phyloP scores from a whole-genome alignment of 2,329 filamentous ascomycete species.

The Diaporthe humulicola region DNA sequence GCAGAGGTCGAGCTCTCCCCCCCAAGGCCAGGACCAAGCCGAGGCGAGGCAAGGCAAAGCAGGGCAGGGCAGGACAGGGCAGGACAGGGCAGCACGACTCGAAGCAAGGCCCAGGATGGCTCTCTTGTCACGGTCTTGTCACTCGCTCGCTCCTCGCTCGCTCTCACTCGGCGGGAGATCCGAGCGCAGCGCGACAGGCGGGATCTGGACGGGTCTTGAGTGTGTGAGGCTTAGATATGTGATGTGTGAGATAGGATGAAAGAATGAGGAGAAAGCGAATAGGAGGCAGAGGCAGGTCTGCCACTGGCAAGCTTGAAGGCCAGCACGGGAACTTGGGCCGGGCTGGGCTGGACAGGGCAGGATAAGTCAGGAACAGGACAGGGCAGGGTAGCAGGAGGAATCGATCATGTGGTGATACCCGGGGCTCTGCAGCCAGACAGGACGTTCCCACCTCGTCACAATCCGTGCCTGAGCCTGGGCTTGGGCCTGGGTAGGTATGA shows the following conservation, averaged over 20 bases:
- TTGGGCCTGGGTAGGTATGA: not conserved
- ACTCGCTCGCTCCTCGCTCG: conserved; percentile 5
- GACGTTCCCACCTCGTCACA: conserved; percentile 1
- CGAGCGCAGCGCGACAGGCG: conserved; percentile 15
- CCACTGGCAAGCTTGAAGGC: conserved; percentile 12
- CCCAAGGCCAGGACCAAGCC: not conserved
- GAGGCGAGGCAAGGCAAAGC: not conserved
- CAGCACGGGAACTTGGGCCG: conserved; percentile 3
- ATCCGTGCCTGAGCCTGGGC: conserved; percentile 6
- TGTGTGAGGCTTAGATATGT: conserved; percentile 38
- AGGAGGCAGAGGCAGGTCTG: conserved; percentile 17
- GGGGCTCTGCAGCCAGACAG: not conserved
- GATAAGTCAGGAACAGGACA: not conserved
- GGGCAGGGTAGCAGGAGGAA: conserved; percentile 24
- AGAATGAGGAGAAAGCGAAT: conserved; percentile 23
- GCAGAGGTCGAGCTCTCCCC: not conserved
- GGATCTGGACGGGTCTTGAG: conserved; percentile 28
- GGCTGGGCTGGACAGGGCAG: not conserved
- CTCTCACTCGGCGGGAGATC: conserved; percentile 13
- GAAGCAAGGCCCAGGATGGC: conserved; percentile 14
- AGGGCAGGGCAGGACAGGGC: not conserved
- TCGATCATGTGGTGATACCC: conserved; percentile 10
- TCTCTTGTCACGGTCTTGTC: conserved; percentile 36
- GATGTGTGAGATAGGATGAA: conserved; percentile 26
- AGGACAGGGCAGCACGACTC: conserved; percentile 4